Evolutionary conservation across 345 rosid genomes (phyloP).

Genomic region (Bruguiera gymnorhiza): DNA sequence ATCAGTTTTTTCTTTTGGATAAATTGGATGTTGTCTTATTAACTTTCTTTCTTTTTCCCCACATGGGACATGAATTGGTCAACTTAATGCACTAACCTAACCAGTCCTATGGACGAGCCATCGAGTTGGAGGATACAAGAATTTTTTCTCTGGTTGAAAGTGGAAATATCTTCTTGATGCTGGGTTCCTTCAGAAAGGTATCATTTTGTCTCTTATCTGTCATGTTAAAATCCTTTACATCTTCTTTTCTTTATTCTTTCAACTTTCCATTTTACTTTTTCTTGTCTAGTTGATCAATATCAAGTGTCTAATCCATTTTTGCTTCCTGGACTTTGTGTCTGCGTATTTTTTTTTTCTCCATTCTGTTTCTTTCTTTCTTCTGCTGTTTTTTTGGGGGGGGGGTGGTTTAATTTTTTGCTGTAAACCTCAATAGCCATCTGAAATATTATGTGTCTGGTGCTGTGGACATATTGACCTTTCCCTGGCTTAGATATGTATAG

Average conservation of each 20-base stretch:
- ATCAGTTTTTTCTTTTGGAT: no score
- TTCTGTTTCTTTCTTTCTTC: no score
- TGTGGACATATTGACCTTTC: no score
- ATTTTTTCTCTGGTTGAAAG: conserved; percentile 76
- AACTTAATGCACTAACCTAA: conserved; percentile 15
- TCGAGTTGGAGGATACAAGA: conserved; percentile 72
- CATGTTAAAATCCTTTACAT: conserved; percentile 1
- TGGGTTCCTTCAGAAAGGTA: conserved; percentile 90
- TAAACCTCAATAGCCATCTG: no score
- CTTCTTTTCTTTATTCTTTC: not conserved
- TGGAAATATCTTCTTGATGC: conserved; percentile 85
- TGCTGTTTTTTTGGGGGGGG: no score
- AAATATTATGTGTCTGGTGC: no score
- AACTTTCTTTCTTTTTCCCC: no score
- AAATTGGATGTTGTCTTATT: no score
- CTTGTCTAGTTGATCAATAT: not conserved
- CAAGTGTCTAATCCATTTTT: not conserved
- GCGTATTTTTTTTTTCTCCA: no score
- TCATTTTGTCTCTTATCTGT: not conserved
- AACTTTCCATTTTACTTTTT: not conserved
- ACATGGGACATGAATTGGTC: not conserved
- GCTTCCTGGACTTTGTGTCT: not conserved
- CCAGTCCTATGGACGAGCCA: conserved; percentile 84
- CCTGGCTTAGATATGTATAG: no score
- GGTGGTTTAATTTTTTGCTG: no score